phyloP scores from a whole-genome alignment of 352 stramenopile genomes.

The Globisporangium alternatum region DNA sequence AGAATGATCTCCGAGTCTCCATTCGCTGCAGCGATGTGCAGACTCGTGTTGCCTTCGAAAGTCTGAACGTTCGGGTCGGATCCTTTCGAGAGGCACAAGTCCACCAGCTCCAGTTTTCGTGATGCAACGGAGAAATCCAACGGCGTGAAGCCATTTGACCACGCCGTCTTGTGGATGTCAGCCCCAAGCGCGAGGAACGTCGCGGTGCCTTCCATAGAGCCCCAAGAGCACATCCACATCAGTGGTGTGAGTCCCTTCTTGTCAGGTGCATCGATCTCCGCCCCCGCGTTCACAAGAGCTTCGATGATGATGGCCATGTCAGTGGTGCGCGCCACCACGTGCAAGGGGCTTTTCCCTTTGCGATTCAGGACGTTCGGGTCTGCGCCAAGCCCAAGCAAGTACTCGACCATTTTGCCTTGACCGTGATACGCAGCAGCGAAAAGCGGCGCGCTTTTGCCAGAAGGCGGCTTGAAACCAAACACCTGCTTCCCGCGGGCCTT shows the following conservation, averaged over 20 bases:
- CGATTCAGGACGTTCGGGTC: slow-evolving; percentile 60
- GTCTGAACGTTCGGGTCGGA: slow-evolving; percentile 59
- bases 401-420: slow-evolving; percentile 60
- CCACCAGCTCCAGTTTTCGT: slow-evolving; percentile 45
- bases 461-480: slow-evolving; percentile 62
- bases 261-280: slow-evolving; percentile 59
- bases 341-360: slow-evolving; percentile 58
- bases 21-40: slow-evolving; percentile 60
- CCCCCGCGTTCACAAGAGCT: slow-evolving; percentile 47
- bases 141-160: slow-evolving; percentile 73
- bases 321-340: slow-evolving; percentile 49
- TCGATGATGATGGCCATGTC: slow-evolving; percentile 72
- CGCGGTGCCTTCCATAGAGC: slow-evolving; percentile 63
- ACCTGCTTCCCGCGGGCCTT: slow-evolving; percentile 66
- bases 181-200: slow-evolving; percentile 75
- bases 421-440: slow-evolving; percentile 62
- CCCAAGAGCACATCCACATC: slow-evolving; percentile 64
- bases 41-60: slow-evolving; percentile 63
- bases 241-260: slow-evolving; percentile 71
- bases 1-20: slow-evolving; percentile 49
- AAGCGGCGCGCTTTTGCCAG: slow-evolving; percentile 50
- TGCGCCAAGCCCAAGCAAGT: slow-evolving; percentile 46
- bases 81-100: slow-evolving; percentile 66
- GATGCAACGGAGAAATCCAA: slow-evolving; percentile 55
- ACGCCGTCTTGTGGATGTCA: slow-evolving; percentile 55